Conservation (phyloP, 495 filamentous ascomycete species). For the Xylaria grammica region DNA sequence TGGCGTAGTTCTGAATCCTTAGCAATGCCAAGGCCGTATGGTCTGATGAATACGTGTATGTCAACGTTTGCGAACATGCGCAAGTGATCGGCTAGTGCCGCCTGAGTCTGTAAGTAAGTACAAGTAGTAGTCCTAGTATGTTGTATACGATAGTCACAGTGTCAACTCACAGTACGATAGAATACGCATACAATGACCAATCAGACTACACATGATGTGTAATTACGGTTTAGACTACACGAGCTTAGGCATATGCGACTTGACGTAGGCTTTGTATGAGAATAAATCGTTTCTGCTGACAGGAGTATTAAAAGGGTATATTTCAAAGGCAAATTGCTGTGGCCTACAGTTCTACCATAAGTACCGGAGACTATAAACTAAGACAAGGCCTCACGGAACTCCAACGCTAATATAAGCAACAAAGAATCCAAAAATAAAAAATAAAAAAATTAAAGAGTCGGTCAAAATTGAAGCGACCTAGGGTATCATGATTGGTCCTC, state of each 20-base stretch:
- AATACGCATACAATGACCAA: no score
- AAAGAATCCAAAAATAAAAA: neutral
- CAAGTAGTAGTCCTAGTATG: no score
- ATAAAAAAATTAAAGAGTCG: neutral
- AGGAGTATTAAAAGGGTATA: slow-evolving; percentile 19
- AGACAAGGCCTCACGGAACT: slow-evolving; percentile 13
- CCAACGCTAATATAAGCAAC: slow-evolving; percentile 18
- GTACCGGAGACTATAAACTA: slow-evolving; percentile 1
- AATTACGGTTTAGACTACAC: neutral
- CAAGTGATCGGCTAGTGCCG: neutral
- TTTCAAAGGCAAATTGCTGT: slow-evolving; percentile 15
- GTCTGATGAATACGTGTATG: slow-evolving; percentile 3
- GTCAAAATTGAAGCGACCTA: neutral
- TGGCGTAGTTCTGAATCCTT: neutral
- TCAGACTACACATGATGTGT: neutral
- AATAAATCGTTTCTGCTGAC: neutral
- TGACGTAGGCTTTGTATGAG: neutral
- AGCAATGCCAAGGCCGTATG: slow-evolving; percentile 4
- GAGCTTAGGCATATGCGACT: neutral
- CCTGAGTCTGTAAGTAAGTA: no score
- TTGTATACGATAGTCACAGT: no score
- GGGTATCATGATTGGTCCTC: neutral
- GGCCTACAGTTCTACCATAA: neutral
- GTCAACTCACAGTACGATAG: no score
- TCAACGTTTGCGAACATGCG: no score